Evolutionary conservation across 2,329 filamentous ascomycete species (phyloP).

Genomic region (Colletotrichum lentis): DNA sequence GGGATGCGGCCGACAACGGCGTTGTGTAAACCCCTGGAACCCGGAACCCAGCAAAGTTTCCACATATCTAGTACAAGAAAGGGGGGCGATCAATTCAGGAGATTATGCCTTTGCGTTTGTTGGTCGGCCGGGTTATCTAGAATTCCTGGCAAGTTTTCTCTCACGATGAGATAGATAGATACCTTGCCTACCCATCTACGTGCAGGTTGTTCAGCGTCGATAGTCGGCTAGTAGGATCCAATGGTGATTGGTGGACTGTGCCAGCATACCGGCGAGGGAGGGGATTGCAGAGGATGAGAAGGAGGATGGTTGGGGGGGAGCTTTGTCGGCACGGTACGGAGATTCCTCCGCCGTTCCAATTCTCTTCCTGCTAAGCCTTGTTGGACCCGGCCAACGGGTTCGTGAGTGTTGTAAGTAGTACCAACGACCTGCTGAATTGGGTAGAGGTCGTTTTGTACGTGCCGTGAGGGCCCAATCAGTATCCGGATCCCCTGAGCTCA

Average conservation of each 20-base stretch:
- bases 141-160: neutral
- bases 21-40: conserved; percentile 21
- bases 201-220: too few species aligned
- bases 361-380: conserved; percentile 26
- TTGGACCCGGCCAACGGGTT: conserved; percentile 19
- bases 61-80: conserved; percentile 9
- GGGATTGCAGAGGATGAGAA: conserved; percentile 5
- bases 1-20: conserved; percentile 26
- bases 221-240: too few species aligned
- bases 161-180: neutral
- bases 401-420: conserved; percentile 13
- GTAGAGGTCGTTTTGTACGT: conserved; percentile 12
- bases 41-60: conserved; percentile 12
- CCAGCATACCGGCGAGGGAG: neutral
- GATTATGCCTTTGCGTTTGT: conserved; percentile 24
- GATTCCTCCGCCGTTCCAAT: conserved; percentile 12
- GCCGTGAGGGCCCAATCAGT: neutral
- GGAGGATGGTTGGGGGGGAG: conserved; percentile 2
- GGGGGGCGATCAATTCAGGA: conserved; percentile 10
- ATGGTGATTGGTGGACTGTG: conserved; percentile 22
- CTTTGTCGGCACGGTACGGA: conserved; percentile 13
- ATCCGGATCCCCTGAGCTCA: neutral
- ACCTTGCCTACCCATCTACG: too few species aligned
- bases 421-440: conserved; percentile 27
- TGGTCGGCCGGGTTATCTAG: neutral